Evolutionary conservation across 2,329 filamentous ascomycete genomes (phyloP), one percentile per base, ranked within the genome.

Genomic region (Fusarium heterosporum): DNA sequence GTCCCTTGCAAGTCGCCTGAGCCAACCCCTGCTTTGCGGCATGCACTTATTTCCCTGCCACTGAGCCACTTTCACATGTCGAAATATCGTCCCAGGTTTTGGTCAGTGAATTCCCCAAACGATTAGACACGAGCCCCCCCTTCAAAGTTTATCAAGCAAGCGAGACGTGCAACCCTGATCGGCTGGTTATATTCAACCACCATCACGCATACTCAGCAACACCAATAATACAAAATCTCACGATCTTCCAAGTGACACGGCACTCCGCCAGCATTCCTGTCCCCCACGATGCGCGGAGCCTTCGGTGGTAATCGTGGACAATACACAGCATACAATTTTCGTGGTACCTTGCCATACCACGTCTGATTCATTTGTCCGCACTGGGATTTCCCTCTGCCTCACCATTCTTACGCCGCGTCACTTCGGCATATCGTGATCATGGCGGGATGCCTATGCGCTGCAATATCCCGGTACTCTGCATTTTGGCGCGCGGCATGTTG

Each of bases 31-130:
- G 51, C 41, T 63, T 42, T 48, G 56, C 58, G 65, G 66, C 64
- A 68, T 62, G 66, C 61, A 55, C 64, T 45, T 46, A 38, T 50
- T 58, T 50, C 64, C 65, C 63, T 68, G 68, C 62, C 55, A 43
- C 47, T 56, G 22, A 46, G 74, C 73, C 74, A 75, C 74, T 71
- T 73, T 76, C 74, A 76, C 74, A 76, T 76, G 74, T 71, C 73
- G 73, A 51, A 53, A 65, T 48, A 46, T 48, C 32, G 34, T 41
- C 9, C 34, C 38, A 39, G 38, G 28, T 61, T 25, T 16, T 53
- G 42, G 36, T 41, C 38, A 22, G 32, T 47, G 28, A 38, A 40
- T 19, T 45, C 39, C 30, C 50, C 30, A 25, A 62, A 54, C 30
- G 48, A 48, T 55, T 62, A 63, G 58, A 63, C 43, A 55, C 34